These are phyloP conservation scores for Nakazawaea peltata DNA, from an alignment of 805 yeast genomes.

Conservation along the genomic window DNA sequence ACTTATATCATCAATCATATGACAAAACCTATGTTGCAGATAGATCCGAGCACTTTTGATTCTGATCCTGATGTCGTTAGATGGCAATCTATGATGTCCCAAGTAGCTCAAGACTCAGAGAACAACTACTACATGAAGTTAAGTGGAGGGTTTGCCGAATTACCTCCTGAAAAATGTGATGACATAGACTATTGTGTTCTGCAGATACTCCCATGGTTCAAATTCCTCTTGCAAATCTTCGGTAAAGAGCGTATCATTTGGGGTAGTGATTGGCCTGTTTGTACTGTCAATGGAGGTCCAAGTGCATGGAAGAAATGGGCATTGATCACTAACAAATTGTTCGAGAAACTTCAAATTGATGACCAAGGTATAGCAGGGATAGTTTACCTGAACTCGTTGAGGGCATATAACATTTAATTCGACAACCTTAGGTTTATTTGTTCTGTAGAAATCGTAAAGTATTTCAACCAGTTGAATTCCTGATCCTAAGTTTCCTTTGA, in stretches of 20 bases:
- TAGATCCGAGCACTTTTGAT: conserved; percentile 6
- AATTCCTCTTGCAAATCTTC: conserved; percentile 20
- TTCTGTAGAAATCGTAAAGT: too few species aligned
- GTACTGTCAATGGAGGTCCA: conserved; percentile 16
- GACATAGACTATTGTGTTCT: conserved; percentile 13
- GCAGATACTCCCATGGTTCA: conserved; percentile 24
- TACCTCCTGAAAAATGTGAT: conserved; percentile 15
- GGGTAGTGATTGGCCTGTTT: conserved; percentile 42
- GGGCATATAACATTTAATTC: neutral
- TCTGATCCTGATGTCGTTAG: conserved; percentile 10
- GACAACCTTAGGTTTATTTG: neutral
- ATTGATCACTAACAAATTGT: neutral
- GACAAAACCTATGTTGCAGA: conserved; percentile 28
- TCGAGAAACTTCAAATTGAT: neutral
- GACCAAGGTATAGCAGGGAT: neutral
- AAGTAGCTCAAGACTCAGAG: conserved; percentile 11
- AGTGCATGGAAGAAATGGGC: conserved; percentile 5
- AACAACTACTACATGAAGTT: conserved; percentile 26
- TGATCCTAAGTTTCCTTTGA: too few species aligned
- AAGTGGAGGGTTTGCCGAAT: conserved; percentile 33
- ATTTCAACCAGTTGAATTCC: too few species aligned
- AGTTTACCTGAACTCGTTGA: neutral
- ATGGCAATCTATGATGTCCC: conserved; percentile 18
- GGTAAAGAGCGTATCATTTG: conserved; percentile 26
- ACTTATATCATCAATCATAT: conserved; percentile 32